A percentile compares a stretch with the other conserved stretches of the same genome.
These are phyloP conservation scores for Populus hybrid DNA, from an alignment of 441 rosid genomes.

Conservation along the genomic window DNA sequence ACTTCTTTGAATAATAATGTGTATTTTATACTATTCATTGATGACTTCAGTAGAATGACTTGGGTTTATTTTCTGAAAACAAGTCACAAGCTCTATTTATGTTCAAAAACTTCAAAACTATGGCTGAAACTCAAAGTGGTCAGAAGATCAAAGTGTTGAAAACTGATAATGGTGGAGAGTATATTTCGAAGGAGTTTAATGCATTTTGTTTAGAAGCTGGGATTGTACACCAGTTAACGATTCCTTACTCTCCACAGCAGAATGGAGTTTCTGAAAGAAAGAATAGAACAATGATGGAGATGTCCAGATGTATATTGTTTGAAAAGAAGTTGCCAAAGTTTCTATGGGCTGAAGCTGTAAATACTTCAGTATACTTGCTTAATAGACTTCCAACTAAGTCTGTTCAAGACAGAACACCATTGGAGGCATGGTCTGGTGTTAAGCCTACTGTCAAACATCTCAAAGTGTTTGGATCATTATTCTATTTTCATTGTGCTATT, in stretches of 20 bases:
- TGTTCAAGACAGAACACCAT: not conserved
- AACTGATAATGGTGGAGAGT: not conserved
- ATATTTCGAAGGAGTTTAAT: not conserved
- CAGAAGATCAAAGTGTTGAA: not conserved
- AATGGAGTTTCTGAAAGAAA: too few species aligned
- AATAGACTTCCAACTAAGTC: not conserved
- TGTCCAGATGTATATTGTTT: too few species aligned
- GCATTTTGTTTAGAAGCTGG: not conserved
- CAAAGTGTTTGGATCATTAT: not conserved
- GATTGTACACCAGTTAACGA: not conserved
- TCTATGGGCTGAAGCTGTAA: not conserved
- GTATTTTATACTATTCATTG: too few species aligned
- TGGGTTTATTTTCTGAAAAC: too few species aligned
- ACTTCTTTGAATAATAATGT: too few species aligned
- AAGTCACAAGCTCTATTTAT: too few species aligned
- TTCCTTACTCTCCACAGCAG: not conserved
- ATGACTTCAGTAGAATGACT: too few species aligned
- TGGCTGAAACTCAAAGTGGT: not conserved
- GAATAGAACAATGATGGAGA: too few species aligned
- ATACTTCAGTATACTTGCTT: not conserved
- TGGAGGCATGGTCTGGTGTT: not conserved
- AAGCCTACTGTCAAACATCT: not conserved
- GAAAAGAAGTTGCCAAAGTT: too few species aligned
- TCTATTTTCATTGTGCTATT: too few species aligned
- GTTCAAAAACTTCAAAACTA: not conserved